Conservation (phyloP, 495 filamentous ascomycete species). For the Neurospora sp. region DNA sequence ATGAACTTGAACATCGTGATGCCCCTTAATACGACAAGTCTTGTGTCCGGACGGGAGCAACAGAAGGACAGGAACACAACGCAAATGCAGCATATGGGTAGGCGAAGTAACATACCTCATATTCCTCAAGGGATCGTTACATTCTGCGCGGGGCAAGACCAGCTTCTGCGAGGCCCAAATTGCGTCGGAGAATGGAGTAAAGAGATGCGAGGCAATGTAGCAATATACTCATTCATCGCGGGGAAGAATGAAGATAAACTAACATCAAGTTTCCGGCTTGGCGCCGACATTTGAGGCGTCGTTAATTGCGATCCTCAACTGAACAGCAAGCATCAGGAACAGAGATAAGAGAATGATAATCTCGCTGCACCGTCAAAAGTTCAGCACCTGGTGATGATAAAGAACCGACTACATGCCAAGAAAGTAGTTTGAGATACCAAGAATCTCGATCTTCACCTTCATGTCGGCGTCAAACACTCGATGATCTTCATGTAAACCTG, state of each 20-base stretch:
- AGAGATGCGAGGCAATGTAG: background rate
- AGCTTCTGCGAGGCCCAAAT: background rate
- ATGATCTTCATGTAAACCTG: background rate
- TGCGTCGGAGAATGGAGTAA: background rate
- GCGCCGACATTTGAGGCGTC: background rate
- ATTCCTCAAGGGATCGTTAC: background rate
- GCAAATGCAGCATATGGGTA: background rate
- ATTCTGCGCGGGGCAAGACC: background rate
- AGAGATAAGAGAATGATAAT: background rate
- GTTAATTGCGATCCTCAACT: background rate
- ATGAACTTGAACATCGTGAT: background rate
- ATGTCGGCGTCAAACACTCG: background rate
- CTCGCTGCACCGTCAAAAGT: background rate
- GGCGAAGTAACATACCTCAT: background rate
- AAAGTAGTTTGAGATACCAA: background rate
- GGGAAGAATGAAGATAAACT: background rate
- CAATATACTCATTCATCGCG: too few relatives aligned
- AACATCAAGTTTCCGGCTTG: background rate
- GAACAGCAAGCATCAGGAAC: background rate
- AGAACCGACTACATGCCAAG: background rate
- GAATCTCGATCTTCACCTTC: background rate
- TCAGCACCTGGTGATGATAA: background rate
- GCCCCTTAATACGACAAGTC: background rate
- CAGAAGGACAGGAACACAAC: background rate
- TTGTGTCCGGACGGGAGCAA: background rate